A percentile compares a stretch with the other conserved stretches of the same genome.
Conservation (phyloP, 257 asterid species). For the Sherardia arvensis region DNA sequence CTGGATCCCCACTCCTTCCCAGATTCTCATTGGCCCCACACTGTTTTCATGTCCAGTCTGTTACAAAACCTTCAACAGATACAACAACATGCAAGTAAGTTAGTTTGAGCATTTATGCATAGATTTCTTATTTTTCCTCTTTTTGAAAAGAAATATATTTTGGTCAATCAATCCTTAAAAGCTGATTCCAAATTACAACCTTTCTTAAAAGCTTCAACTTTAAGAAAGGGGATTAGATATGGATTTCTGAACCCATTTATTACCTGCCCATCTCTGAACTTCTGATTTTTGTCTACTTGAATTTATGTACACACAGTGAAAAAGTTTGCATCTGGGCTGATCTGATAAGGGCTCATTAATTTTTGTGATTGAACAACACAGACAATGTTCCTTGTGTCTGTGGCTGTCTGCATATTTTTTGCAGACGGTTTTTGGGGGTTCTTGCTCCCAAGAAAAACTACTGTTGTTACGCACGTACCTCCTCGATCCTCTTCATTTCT, state of each 20-base stretch:
- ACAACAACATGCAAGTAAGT: conserved; percentile 93
- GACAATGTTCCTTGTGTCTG: conserved; percentile 66
- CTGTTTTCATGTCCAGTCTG: conserved; percentile 92
- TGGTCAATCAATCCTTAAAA: background rate
- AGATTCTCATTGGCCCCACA: conserved; percentile 90
- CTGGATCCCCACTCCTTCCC: conserved; percentile 95
- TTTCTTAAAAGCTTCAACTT: conserved; percentile 14
- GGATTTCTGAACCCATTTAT: background rate
- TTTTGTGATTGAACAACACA: conserved; percentile 65
- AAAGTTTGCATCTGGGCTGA: conserved; percentile 20
- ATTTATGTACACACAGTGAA: background rate
- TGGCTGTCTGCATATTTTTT: conserved; percentile 32
- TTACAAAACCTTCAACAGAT: conserved; percentile 79
- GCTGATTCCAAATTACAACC: background rate
- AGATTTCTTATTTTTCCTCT: conserved; percentile 1
- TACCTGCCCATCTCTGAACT: background rate
- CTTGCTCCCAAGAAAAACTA: conserved; percentile 8
- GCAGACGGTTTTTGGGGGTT: conserved; percentile 20
- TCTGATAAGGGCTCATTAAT: conserved; percentile 33
- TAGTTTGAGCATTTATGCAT: background rate
- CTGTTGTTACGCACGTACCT: background rate
- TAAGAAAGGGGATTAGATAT: conserved; percentile 5
- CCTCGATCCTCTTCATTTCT: background rate
- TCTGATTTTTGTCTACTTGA: background rate
- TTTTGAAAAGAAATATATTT: background rate